These are phyloP conservation scores for Hypoxylon sp. DNA, from an alignment of 2,329 filamentous ascomycete species.

Conservation along the genomic window DNA sequence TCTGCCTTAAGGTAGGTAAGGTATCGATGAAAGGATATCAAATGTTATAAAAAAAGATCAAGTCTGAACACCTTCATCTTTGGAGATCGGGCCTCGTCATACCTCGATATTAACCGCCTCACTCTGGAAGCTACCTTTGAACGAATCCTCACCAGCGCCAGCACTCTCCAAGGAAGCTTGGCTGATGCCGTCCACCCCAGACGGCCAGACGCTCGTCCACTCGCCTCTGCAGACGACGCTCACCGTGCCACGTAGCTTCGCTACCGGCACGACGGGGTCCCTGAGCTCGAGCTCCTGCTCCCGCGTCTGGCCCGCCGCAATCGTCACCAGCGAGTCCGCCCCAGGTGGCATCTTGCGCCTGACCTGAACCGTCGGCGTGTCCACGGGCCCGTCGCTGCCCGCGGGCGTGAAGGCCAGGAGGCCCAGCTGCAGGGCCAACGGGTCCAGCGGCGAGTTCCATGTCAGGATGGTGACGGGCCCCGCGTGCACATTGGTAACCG, in stretches of 20 bases:
- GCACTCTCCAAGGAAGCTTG: constrained; percentile 33
- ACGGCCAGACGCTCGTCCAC: constrained; percentile 51
- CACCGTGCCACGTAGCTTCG: constrained; percentile 44
- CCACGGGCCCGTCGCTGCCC: constrained; percentile 46
- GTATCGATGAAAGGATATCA: too few relatives aligned
- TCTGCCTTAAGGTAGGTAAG: too few relatives aligned
- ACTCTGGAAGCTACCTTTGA: constrained; percentile 39
- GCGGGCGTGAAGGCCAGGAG: constrained; percentile 51
- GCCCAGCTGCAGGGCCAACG: constrained; percentile 51
- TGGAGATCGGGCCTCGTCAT: constrained; percentile 13
- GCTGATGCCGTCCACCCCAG: constrained; percentile 36
- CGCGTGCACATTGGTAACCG: constrained; percentile 52
- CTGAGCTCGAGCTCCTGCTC: constrained; percentile 49
- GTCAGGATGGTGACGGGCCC: constrained; percentile 51
- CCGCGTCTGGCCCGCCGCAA: constrained; percentile 49
- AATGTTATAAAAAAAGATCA: constrained; percentile 1
- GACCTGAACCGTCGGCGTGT: constrained; percentile 50
- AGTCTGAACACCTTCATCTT: background rate
- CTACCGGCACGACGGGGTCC: constrained; percentile 48
- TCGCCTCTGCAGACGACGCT: constrained; percentile 48
- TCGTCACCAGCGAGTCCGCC: constrained; percentile 49
- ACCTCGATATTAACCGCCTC: constrained; percentile 38
- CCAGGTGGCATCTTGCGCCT: constrained; percentile 53
- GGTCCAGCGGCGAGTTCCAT: constrained; percentile 57
- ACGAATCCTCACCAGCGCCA: constrained; percentile 34